Evolutionary conservation across 2,329 filamentous ascomycete species (phyloP).

Genomic region (Xylogone sp.): DNA sequence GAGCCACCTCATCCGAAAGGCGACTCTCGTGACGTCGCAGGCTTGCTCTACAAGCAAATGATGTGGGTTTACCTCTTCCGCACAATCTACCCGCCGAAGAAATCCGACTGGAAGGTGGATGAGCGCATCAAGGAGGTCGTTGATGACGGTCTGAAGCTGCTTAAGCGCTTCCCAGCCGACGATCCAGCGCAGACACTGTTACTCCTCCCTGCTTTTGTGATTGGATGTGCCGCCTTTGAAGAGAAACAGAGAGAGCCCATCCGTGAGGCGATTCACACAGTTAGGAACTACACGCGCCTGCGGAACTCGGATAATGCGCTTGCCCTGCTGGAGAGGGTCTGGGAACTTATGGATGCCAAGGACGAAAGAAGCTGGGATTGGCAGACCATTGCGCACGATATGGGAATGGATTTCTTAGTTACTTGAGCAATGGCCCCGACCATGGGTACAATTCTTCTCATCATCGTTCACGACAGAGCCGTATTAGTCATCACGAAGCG

Average conservation of each 20-base stretch:
- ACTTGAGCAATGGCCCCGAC: too few relatives aligned
- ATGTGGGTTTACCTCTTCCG: slow-evolving; percentile 62
- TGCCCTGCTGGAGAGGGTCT: slow-evolving; percentile 54
- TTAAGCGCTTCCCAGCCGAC: slow-evolving; percentile 51
- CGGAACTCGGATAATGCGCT: slow-evolving; percentile 52
- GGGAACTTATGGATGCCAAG: slow-evolving; percentile 54
- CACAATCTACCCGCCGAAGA: slow-evolving; percentile 54
- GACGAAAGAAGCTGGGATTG: slow-evolving; percentile 62
- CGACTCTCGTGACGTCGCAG: slow-evolving; percentile 53
- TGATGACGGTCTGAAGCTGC: slow-evolving; percentile 50
- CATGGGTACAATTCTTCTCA: too few relatives aligned
- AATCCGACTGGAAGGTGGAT: slow-evolving; percentile 33
- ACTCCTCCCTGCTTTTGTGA: slow-evolving; percentile 55
- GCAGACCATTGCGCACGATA: slow-evolving; percentile 50
- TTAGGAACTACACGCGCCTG: slow-evolving; percentile 57
- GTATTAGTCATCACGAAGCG: too few relatives aligned
- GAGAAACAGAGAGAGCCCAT: slow-evolving; percentile 49
- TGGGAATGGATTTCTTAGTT: slow-evolving; percentile 52
- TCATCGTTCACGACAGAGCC: too few relatives aligned
- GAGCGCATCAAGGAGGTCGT: slow-evolving; percentile 50
- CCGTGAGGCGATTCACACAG: slow-evolving; percentile 42
- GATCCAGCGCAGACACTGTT: slow-evolving; percentile 58
- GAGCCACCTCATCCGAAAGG: slow-evolving; percentile 56
- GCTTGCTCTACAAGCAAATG: slow-evolving; percentile 60
- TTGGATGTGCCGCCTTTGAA: slow-evolving; percentile 57